Evolutionary conservation across 2,329 filamentous ascomycete species (phyloP), one percentile per base, ranked within the genome.

Genomic region (Graphilbum ipis-grandicollis): DNA sequence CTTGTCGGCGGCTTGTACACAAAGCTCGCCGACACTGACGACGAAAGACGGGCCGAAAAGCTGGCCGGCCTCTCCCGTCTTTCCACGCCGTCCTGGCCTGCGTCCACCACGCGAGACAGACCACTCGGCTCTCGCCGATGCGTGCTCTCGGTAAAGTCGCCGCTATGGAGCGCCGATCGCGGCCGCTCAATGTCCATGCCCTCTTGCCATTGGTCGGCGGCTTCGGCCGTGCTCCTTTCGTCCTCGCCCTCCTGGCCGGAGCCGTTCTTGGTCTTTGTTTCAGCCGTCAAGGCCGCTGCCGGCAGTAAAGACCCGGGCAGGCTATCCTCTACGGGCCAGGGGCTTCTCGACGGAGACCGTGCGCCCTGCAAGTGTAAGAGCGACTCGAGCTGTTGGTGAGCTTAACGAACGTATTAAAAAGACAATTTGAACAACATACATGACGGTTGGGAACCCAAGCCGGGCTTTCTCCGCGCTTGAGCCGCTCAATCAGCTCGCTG

Each of bases 1-100:
- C 86, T 96, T 2, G 90, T 96, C 0, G 90, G 88, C 3, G 82
- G 73, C 56, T 88, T 79, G 43, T 93, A 79, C 23, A 80, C 67
- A 53, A 93, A 94, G 47, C 74, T 85, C 2, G 76, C 79, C 0
- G 80, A 78, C 13, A 81, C 65, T 1, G 83, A 80, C 8, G 77
- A 84, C 3, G 76, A 78, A 10, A 23, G 21, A 5, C 21, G 21
- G 5, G 21, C 10, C 6, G 21, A 5, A 10, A 23, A 10, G 21
- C 21, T 23, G 21, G 21, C 21, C 21, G 21, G 21, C 21, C 21
- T 12, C 26, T n/a, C 10, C 26, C 26, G 26, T 7, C 26, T 34
- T 4, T 32, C 30, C 5, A 50, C n/a, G n/a, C n/a, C n/a, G n/a
- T n/a, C n/a, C n/a, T n/a, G n/a, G n/a, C 31, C 25, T 42, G 28